These are phyloP conservation scores for Aspergillus spinulosporus DNA, from an alignment of 2,329 filamentous ascomycete genomes.

Conservation along the genomic window DNA sequence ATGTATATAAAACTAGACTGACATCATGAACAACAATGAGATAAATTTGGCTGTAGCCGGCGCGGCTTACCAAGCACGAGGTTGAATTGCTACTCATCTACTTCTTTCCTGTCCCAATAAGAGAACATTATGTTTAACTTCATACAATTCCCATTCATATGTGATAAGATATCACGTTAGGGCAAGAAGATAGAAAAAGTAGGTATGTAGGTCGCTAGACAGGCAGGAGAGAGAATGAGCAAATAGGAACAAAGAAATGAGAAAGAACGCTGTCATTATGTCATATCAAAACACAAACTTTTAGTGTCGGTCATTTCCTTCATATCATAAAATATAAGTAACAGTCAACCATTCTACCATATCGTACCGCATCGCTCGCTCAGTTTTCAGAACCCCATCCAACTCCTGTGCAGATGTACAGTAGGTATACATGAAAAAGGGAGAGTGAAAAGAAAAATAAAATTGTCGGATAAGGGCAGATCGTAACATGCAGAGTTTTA, in stretches of 20 bases:
- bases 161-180: background rate
- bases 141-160: background rate
- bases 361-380: background rate
- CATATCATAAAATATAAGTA: background rate
- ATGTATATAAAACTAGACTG: no score
- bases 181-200: background rate
- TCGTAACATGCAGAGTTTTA: background rate
- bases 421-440: background rate
- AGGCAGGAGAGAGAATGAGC: background rate
- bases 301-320: constrained; percentile 5
- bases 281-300: constrained; percentile 9
- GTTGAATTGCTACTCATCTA: background rate
- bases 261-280: constrained; percentile 5
- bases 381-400: background rate
- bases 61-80: background rate
- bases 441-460: background rate
- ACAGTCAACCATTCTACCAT: background rate
- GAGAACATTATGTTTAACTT: background rate
- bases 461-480: background rate
- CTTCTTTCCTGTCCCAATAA: background rate
- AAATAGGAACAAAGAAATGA: background rate
- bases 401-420: constrained; percentile 12
- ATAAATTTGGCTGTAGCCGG: no score
- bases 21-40: no score
- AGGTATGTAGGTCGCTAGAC: background rate